These are phyloP conservation scores for Claviceps fusiformis DNA, from an alignment of 2,329 filamentous ascomycete genomes.

Conservation along the genomic window DNA sequence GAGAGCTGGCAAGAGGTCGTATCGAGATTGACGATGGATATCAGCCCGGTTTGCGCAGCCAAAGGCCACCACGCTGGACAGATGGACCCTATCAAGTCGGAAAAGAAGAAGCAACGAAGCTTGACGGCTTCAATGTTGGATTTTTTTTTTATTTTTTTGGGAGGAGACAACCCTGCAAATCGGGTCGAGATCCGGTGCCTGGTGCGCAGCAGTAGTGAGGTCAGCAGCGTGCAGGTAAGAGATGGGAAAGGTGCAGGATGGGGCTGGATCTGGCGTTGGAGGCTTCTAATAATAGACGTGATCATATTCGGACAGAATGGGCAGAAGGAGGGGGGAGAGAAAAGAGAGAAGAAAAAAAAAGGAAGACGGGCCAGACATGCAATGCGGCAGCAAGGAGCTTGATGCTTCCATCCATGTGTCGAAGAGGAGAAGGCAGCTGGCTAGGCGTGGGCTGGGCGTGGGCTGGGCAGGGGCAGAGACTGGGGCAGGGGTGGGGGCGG, in stretches of 20 bases:
- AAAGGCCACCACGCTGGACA: not conserved
- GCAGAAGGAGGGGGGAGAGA: constrained; percentile 10
- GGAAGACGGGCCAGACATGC: not conserved
- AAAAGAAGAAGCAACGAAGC: too few species aligned
- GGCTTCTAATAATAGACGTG: constrained; percentile 38
- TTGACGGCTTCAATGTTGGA: not conserved
- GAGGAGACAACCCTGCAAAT: not conserved
- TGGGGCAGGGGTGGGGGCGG: too few species aligned
- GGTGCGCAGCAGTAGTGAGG: not conserved
- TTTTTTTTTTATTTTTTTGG: not conserved
- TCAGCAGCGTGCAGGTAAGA: not conserved
- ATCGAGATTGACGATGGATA: not conserved
- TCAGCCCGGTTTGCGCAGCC: not conserved
- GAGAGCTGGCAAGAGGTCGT: not conserved
- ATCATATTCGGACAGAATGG: constrained; percentile 25
- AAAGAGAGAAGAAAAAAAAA: constrained; percentile 3
- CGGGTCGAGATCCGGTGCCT: not conserved
- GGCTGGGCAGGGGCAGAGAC: too few species aligned
- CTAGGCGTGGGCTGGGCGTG: too few species aligned
- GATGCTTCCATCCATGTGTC: not conserved
- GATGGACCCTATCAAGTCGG: too few species aligned
- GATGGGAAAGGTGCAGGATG: constrained; percentile 15
- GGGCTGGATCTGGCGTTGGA: constrained; percentile 36
- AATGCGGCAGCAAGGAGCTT: not conserved
- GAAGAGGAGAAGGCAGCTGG: not conserved